Base-by-base conservation (phyloP, 2,329 filamentous ascomycete species). In the Paraphaeosphaeria sporulosa region DNA sequence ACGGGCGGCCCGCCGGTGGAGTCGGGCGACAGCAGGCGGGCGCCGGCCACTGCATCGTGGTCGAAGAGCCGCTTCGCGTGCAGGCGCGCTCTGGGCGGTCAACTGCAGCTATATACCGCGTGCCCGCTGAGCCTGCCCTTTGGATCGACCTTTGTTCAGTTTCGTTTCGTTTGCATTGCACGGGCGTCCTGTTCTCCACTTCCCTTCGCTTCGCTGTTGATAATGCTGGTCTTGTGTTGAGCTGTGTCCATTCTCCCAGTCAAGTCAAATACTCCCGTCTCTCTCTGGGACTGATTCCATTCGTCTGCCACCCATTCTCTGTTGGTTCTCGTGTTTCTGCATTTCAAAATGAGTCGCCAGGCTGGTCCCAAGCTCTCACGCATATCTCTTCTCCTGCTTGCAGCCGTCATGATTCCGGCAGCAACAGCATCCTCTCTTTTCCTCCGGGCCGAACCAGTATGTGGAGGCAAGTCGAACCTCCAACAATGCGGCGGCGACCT, bases 401-500 rank as follows among this genome's bases (percentile, higher is more conserved):
- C 76, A 48, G 66, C 71, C 2, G 64, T 72, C 21, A 59, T 65
- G 42, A 62, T 75, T 58, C 54, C 68, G 44, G 58, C 69, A 46
- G 59, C 67, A 49, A 67, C 71, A 25, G 69, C 73, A 48, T 70
- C 71, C 1, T 60, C 63, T 49, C 69, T 79, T 57, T 69, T 77
- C 36, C 53, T 60, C 17, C 70, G 74, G 40, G 71, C 76, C 63
- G 65, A 68, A 55, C 52, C 63, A 43, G 83, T 81, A 40, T 90
- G 89, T 76, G 78, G 83, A 42, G 81, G 84, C 38, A 70, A 81
- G 17, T 66, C 74, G 53, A 83, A 62, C 17, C 74, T 86, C 58
- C 74, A 78, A 19, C 81, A 82, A 65, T 92, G 90, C 72, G 77
- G 83, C 25, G 62, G 78, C 30, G 81, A 79, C 32, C 81, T 91